A percentile compares a stretch with the other conserved stretches of the same genome.
Evolutionary conservation across 805 yeast genomes (phyloP).

Genomic region (Danielia reshetovae): DNA sequence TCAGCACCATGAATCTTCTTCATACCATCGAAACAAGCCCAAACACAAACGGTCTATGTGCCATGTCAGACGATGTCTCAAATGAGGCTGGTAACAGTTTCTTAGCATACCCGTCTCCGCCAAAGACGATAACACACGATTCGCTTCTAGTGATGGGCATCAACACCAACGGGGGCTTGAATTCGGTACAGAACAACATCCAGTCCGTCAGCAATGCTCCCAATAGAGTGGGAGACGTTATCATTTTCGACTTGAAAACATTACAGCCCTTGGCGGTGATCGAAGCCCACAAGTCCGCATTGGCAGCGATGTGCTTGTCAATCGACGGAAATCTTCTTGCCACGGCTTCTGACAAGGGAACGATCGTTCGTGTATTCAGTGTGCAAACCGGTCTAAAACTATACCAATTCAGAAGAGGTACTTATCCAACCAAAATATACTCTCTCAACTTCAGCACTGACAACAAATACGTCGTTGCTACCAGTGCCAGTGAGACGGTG

Average conservation of each 20-base stretch:
- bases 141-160: conserved; percentile 38
- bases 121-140: conserved; percentile 47
- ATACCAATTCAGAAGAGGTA: conserved; percentile 78
- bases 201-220: conserved; percentile 39
- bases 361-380: conserved; percentile 78
- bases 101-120: conserved; percentile 76
- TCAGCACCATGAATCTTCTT: conserved; percentile 36
- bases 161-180: conserved; percentile 38
- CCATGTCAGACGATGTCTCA: conserved; percentile 44
- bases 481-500: conserved; percentile 86
- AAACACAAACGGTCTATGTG: conserved; percentile 51
- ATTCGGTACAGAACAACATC: conserved; percentile 36
- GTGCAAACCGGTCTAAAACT: conserved; percentile 60
- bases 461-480: conserved; percentile 70
- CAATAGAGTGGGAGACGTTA: conserved; percentile 61
- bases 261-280: conserved; percentile 75
- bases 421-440: conserved; percentile 76
- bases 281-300: conserved; percentile 79
- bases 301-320: conserved; percentile 66
- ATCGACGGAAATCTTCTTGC: conserved; percentile 78
- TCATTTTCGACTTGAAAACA: conserved; percentile 72
- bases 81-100: conserved; percentile 41
- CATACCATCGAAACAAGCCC: conserved; percentile 45
- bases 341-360: conserved; percentile 87
- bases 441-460: conserved; percentile 73